Base-by-base conservation (phyloP, 495 filamentous ascomycete species). In the Baudoinia panamericana region DNA sequence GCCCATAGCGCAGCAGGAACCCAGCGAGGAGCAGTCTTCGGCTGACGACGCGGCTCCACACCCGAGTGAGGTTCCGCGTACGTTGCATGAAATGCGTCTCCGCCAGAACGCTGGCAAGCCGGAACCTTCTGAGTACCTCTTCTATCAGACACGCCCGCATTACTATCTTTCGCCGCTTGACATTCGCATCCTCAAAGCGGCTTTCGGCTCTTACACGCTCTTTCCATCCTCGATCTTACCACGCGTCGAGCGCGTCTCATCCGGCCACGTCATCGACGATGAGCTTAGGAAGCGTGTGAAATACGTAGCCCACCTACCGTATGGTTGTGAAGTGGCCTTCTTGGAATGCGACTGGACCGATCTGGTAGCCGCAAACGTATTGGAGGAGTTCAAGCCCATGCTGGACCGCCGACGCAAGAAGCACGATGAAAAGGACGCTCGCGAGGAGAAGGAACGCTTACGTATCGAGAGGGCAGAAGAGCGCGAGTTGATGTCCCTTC, bases 301-400 rank as follows among this genome's bases (percentile, higher is more conserved):
- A 57, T 97, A 96, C 51, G 70, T 97, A 1, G 76, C 78, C 5
- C 90, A 97, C 57, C 71, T 97, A 11, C 90, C 90, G 0, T 74
- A 85, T 39, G 90, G 90, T 2, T 95, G 88, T 59, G 83, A 94
- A 45, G 84, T 96, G 28, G 82, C 71, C 48, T 96, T 96, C 52
- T 63, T 97, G 0, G 90, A 96, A 59, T 97, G 90, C 51, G 85
- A 97, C 56, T 97, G 90, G 90, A 84, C 84, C 1, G 90, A 93
- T 48, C 74, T 86, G 12, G 84, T 97, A 13, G 62, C 71, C 5
- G 68, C 75, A 2, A 83, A 87, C 32, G 67, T 88, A 8, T 63
- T 97, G 12, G 73, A 72, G 13, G 63, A 66, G 2, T 97, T 94
- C 62, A 65, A 66, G 15, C 55, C 64, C 1, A 86, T 95, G 51